Base-by-base conservation (phyloP, 73 alveolate species). In the Paramecium sexaurelia region DNA sequence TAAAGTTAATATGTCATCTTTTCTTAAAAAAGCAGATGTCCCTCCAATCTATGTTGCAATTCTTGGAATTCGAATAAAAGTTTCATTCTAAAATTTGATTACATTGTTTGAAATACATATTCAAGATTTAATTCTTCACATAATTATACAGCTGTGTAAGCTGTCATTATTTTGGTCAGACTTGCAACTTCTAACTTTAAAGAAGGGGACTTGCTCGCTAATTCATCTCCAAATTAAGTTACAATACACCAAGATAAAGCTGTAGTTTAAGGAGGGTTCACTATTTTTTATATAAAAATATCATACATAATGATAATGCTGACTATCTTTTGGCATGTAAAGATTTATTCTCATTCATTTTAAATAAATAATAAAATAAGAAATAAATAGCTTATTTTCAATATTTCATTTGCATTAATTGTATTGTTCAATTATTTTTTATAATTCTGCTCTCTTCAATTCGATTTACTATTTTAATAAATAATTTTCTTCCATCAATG, bases 101-200 rank as follows among this genome's bases (percentile, higher is more conserved):
- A 32, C 13, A 91, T 39, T 5, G 67, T 29, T n/a, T n/a, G n/a
- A 51, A 40, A 93, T 45, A 67, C 92, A 47, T 78, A 75, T 47
- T 13, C 91, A 87, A 84, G 82, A 39, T 39, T 93, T 39, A 78
- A 61, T n/a, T 78, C 90, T 33, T 78, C 71, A 20, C 40, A 39
- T n/a, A 78, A 37, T 33, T 78, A 7, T 24, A 78, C 19, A 8
- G 75, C 11, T 22, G 90, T 78, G 41, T 41, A 78, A 6, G 90
- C 94, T 1, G 97, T 96, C 97, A 92, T 95, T 24, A 96, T 94
- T 86, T 96, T 96, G n/a, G 98, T 96, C 19, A 95, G 75, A 55
- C 96, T 91, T 20, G 98, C 98, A 11, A 96, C 93, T 86, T 96
- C 98, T 73, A 24, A 26, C 73, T 78, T 78, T n/a, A 78, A 40